phyloP scores from a whole-genome alignment of 805 yeast genomes.

The Wickerhamiella allomyrinae region DNA sequence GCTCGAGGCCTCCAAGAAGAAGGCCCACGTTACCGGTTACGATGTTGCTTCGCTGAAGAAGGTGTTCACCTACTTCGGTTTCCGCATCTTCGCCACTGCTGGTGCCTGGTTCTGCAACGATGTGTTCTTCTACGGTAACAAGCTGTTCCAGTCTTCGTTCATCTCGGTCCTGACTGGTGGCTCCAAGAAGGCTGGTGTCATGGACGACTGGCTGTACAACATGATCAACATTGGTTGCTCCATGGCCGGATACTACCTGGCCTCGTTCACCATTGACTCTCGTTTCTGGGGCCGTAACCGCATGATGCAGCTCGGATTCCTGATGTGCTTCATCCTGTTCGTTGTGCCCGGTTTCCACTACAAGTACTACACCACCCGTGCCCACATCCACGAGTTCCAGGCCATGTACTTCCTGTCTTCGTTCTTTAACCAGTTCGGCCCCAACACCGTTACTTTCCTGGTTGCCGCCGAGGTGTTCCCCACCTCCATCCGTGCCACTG shows the following conservation, averaged over 20 bases:
- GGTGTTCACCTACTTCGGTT: conserved; percentile 20
- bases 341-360: conserved; percentile 46
- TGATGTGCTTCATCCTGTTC: conserved; percentile 39
- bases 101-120: conserved; percentile 51
- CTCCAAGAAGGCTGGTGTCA: conserved; percentile 34
- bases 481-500: conserved; percentile 49
- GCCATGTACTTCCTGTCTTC: conserved; percentile 46
- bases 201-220: conserved; percentile 35
- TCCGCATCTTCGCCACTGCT: conserved; percentile 37
- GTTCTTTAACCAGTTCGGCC: conserved; percentile 55
- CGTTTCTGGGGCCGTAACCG: conserved; percentile 40
- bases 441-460: conserved; percentile 49
- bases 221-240: conserved; percentile 54
- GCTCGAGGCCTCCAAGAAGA: conserved; percentile 21
- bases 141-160: conserved; percentile 32
- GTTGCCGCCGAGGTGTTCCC: conserved; percentile 56
- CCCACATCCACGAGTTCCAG: conserved; percentile 28
- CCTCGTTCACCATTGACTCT: conserved; percentile 40
- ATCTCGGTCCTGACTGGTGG: conserved; percentile 31
- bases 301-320: conserved; percentile 42
- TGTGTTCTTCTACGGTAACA: conserved; percentile 51
- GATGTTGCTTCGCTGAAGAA: conserved; percentile 22
- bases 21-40: conserved; percentile 26
- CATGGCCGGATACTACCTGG: conserved; percentile 48
- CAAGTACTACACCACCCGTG: conserved; percentile 28